Conservation (phyloP, 495 filamentous ascomycete genomes). For the Tuber indicum region DNA sequence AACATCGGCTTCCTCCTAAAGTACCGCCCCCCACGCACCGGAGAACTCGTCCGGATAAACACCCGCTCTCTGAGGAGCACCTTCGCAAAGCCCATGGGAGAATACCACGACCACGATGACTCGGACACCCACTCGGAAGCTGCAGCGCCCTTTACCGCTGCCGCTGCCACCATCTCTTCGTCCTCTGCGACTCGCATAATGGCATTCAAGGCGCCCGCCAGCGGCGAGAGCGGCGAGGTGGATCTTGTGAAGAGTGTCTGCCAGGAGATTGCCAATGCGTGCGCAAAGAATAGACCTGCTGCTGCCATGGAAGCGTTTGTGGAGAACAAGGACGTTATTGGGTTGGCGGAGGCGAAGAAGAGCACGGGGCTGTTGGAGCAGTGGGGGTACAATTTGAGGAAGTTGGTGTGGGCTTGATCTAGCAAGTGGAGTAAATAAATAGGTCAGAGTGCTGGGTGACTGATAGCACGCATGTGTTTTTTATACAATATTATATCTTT, state of each 20-base stretch:
- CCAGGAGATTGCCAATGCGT: slow-evolving; percentile 50
- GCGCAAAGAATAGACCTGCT: slow-evolving; percentile 11
- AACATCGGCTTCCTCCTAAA: slow-evolving; percentile 78
- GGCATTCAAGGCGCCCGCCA: slow-evolving; percentile 51
- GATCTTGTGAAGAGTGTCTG: slow-evolving; percentile 20
- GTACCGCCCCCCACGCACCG: slow-evolving; percentile 58
- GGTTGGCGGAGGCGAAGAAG: slow-evolving; percentile 73
- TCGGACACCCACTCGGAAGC: slow-evolving; percentile 30
- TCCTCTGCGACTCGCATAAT: slow-evolving; percentile 47
- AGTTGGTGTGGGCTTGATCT: slow-evolving; percentile 75
- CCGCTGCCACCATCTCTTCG: slow-evolving; percentile 13
- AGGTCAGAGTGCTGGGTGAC: not conserved
- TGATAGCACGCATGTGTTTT: not conserved
- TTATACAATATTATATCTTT: not conserved
- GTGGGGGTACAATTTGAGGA: slow-evolving; percentile 78
- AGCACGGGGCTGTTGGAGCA: slow-evolving; percentile 81
- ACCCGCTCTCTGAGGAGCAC: slow-evolving; percentile 69
- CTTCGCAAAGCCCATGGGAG: slow-evolving; percentile 24
- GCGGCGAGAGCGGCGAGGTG: not conserved
- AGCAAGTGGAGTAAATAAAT: not conserved
- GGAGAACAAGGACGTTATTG: slow-evolving; percentile 71
- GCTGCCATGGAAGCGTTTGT: slow-evolving; percentile 45
- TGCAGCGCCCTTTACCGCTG: not conserved
- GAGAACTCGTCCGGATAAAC: slow-evolving; percentile 63
- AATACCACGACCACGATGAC: not conserved